These are phyloP conservation scores for Raffaelea albimanens DNA, from an alignment of 2,329 filamentous ascomycete genomes.

Conservation along the genomic window DNA sequence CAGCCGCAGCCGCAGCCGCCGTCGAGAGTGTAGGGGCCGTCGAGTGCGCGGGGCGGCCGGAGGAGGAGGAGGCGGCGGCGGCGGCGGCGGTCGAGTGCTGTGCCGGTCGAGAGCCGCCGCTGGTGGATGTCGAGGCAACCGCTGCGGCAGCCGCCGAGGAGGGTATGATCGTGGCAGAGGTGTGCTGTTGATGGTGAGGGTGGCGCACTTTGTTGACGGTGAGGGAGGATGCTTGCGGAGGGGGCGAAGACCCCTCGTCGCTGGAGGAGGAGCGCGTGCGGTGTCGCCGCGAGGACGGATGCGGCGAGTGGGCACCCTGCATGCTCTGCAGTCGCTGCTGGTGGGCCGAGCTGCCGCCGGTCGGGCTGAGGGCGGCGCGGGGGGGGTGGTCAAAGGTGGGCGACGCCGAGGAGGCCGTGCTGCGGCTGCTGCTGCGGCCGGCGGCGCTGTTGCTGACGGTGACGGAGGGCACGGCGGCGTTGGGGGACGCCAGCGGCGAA, in stretches of 20 bases:
- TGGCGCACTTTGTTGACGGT: constrained; percentile 33
- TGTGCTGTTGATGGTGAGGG: constrained; percentile 1
- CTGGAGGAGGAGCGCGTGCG: constrained; percentile 35
- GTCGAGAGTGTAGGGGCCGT: constrained; percentile 20
- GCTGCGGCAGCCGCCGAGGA: constrained; percentile 17
- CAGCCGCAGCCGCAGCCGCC: constrained; percentile 15
- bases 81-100: constrained; percentile 46
- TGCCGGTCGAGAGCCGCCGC: constrained; percentile 36
- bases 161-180: constrained; percentile 35
- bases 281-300: constrained; percentile 24
- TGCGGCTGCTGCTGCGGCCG: constrained; percentile 16
- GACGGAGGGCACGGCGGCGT: too few relatives aligned
- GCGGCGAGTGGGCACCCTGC: constrained; percentile 7
- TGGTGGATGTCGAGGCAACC: not conserved
- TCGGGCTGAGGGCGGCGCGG: constrained; percentile 8
- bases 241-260: constrained; percentile 25
- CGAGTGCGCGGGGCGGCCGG: too few relatives aligned
- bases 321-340: constrained; percentile 6
- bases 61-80: too few relatives aligned
- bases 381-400: constrained; percentile 17
- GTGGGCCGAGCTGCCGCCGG: constrained; percentile 17
- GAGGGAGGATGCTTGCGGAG: constrained; percentile 21
- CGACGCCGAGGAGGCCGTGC: constrained; percentile 9
- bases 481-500: constrained; percentile 34
- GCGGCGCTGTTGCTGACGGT: too few relatives aligned